These are phyloP conservation scores for Ormosia emarginata DNA, from an alignment of 306 rosid species.

Conservation along the genomic window DNA sequence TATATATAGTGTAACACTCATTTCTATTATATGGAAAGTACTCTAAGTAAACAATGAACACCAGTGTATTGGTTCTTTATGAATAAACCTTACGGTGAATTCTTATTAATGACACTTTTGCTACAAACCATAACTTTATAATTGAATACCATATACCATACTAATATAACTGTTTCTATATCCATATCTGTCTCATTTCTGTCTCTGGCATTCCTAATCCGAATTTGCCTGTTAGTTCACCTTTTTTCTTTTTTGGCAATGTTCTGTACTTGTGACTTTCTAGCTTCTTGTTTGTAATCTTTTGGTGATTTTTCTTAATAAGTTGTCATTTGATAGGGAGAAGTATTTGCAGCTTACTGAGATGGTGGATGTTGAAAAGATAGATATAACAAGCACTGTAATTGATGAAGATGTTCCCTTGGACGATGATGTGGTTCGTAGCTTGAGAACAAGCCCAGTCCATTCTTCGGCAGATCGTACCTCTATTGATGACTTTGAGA, in stretches of 20 bases:
- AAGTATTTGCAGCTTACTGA: slow-evolving; percentile 96
- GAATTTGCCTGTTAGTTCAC: neutral
- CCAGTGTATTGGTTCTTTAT: neutral
- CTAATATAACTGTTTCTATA: neutral
- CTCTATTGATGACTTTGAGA: slow-evolving; percentile 92
- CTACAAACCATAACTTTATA: neutral
- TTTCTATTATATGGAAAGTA: neutral
- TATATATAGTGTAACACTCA: neutral
- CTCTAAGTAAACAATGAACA: neutral
- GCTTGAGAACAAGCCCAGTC: slow-evolving; percentile 92
- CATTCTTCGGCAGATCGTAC: slow-evolving; percentile 93
- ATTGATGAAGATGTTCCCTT: slow-evolving; percentile 87
- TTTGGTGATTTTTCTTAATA: slow-evolving; percentile 15
- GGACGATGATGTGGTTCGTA: slow-evolving; percentile 90
- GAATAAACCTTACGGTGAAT: slow-evolving; percentile 1
- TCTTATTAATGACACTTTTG: neutral
- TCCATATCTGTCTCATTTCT: neutral
- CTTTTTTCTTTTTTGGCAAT: neutral
- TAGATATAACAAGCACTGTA: slow-evolving; percentile 66
- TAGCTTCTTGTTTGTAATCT: slow-evolving; percentile 22
- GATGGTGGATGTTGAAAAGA: slow-evolving; percentile 89
- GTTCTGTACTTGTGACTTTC: slow-evolving; percentile 3
- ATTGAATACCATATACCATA: neutral
- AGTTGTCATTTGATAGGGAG: slow-evolving; percentile 62
- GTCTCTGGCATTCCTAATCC: neutral